Evolutionary conservation across 2,329 filamentous ascomycete species (phyloP).

Genomic region (Cladosporium sp.): DNA sequence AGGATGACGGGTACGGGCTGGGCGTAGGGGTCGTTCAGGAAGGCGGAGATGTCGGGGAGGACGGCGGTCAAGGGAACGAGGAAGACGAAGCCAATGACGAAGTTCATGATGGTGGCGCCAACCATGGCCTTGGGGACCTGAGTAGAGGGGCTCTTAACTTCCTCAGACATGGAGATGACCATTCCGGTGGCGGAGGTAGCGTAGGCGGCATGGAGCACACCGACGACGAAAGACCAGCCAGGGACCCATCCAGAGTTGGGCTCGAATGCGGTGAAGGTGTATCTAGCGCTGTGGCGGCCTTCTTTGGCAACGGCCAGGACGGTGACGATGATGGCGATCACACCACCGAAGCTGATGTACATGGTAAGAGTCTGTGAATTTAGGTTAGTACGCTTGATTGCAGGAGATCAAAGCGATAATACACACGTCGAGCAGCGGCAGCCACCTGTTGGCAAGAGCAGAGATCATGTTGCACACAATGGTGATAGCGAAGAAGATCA

Average conservation of each 20-base stretch:
- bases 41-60: slow-evolving; percentile 55
- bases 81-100: slow-evolving; percentile 61
- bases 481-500: slow-evolving; percentile 48
- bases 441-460: slow-evolving; percentile 49
- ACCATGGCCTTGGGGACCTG: slow-evolving; percentile 73
- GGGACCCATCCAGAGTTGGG: slow-evolving; percentile 62
- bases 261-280: slow-evolving; percentile 66
- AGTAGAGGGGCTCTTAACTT: slow-evolving; percentile 59
- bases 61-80: slow-evolving; percentile 66
- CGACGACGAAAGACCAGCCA: slow-evolving; percentile 70
- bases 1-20: slow-evolving; percentile 64
- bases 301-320: slow-evolving; percentile 63
- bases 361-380: slow-evolving; percentile 55
- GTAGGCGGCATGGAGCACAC: slow-evolving; percentile 67
- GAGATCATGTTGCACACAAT: slow-evolving; percentile 48
- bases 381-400: slow-evolving; percentile 32
- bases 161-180: slow-evolving; percentile 63
- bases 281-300: slow-evolving; percentile 58
- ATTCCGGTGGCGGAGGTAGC: slow-evolving; percentile 73
- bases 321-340: slow-evolving; percentile 60
- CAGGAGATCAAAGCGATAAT: neutral
- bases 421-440: slow-evolving; percentile 55
- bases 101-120: slow-evolving; percentile 58
- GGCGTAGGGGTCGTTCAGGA: slow-evolving; percentile 47
- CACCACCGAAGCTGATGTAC: slow-evolving; percentile 68